Evolutionary conservation across 2,329 filamentous ascomycete species (phyloP), one percentile per base, ranked within the genome.

Genomic region (Ophiostoma fasciatum): DNA sequence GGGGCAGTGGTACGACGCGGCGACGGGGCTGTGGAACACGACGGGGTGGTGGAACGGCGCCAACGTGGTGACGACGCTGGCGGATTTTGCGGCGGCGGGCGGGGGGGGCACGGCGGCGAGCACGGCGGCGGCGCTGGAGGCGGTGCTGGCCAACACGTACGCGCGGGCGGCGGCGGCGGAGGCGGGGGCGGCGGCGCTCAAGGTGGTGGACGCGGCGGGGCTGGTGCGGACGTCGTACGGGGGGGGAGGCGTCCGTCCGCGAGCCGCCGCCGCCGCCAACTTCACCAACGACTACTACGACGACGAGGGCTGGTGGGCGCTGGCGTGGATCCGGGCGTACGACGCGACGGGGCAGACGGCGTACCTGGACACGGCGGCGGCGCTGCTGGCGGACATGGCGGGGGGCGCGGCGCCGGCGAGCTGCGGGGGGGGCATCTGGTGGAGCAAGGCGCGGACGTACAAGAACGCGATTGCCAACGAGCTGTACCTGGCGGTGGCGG

Each of bases 31-130:
- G 11, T 83, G 74, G 74, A 56, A 71, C 37, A 66, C 66, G 0
- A 64, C 67, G 7, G 66, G 66, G n/a, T 84, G 79, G 79, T 84
- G 79, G 79, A 81, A 82, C 49, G 67, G 68, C 36, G 79, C 70
- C 30, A 83, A 82, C 49, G 64, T 65, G 39, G 57, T 83, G 40
- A 79, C 74, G 0, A 65, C 64, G 4, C 53, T 82, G 14, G 68
- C 64, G 35, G 71, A 82, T 49, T 68, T 66, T 49, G 55, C 60
- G 4, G 37, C 41, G 10, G 42, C n/a, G 14, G 22, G 11, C 2
- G 20, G 22, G 18, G 23, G 61, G 8, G 52, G 56, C 28, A 45
- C 50, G 1, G 40, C 46, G 7, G 49, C 52, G 20, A 56, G 57
- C 25, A 55, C 57, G 34, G 33, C 49, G 30, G 46, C 64, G 33